phyloP scores from a whole-genome alignment of 2,329 filamentous ascomycete genomes.

The Nectriaceae sp. region DNA sequence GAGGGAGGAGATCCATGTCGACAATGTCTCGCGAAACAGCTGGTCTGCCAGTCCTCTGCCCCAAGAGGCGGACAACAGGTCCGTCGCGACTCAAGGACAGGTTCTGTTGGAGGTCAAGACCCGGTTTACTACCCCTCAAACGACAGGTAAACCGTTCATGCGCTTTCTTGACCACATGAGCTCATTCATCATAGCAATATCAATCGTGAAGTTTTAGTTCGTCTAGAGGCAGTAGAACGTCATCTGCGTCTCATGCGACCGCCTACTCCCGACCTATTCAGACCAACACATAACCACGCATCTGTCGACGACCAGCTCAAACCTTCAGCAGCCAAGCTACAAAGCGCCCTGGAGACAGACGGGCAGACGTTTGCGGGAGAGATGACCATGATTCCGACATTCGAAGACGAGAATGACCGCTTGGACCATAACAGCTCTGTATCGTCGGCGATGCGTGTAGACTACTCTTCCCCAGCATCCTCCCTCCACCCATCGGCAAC shows the following conservation, averaged over 20 bases:
- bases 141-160: not conserved
- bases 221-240: conserved; percentile 11
- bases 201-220: conserved; percentile 8
- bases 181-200: not conserved
- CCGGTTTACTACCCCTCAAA: not conserved
- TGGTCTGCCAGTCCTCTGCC: conserved; percentile 10
- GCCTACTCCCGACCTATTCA: not conserved
- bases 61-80: conserved; percentile 7
- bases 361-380: conserved; percentile 21
- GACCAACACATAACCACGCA: not conserved
- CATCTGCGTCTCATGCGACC: conserved; percentile 8
- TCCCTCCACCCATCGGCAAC: conserved; percentile 2
- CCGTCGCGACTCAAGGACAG: conserved; percentile 2
- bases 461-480: conserved; percentile 3
- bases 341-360: conserved; percentile 15
- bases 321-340: conserved; percentile 5
- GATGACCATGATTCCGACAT: conserved; percentile 15
- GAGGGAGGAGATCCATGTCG: conserved; percentile 19
- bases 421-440: conserved; percentile 1
- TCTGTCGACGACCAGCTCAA: conserved; percentile 10
- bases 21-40: conserved; percentile 15
- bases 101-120: not conserved
- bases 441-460: conserved; percentile 3
- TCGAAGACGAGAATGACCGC: conserved; percentile 10
- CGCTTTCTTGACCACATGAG: not conserved